These are phyloP conservation scores for Spatholobus suberectus DNA, from an alignment of 306 rosid genomes.

Conservation along the genomic window DNA sequence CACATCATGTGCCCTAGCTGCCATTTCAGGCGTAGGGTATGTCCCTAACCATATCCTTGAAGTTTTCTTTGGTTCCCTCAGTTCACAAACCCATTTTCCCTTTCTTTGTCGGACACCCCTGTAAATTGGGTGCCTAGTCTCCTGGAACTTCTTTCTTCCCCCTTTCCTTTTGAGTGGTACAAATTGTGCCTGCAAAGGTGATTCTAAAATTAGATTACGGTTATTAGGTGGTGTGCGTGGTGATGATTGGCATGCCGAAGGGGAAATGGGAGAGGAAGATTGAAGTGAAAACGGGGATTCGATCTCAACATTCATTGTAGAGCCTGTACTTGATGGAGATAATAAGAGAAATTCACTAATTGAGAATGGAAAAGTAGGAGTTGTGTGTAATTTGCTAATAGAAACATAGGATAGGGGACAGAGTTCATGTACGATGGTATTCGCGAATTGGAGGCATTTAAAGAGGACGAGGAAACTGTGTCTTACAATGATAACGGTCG, in stretches of 20 bases:
- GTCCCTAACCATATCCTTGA: slow-evolving; percentile 48
- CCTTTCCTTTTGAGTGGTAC: slow-evolving; percentile 33
- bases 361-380: background rate
- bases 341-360: background rate
- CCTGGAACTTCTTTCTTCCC: background rate
- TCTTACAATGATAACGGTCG: background rate
- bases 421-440: background rate
- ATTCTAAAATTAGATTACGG: background rate
- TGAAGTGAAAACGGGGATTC: background rate
- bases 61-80: slow-evolving; percentile 37
- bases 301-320: background rate
- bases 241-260: too few relatives aligned
- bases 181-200: background rate
- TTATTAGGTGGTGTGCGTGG: background rate
- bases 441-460: background rate
- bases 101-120: slow-evolving; percentile 5
- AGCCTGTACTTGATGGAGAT: background rate
- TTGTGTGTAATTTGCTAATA: background rate
- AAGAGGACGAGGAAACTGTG: background rate
- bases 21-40: slow-evolving; percentile 44
- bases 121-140: background rate
- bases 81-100: slow-evolving; percentile 44
- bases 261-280: background rate
- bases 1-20: slow-evolving; percentile 51
- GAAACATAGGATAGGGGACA: too few relatives aligned